Evolutionary conservation across 208 protist genomes (phyloP).

Genomic region (Naegleria fowleri): DNA sequence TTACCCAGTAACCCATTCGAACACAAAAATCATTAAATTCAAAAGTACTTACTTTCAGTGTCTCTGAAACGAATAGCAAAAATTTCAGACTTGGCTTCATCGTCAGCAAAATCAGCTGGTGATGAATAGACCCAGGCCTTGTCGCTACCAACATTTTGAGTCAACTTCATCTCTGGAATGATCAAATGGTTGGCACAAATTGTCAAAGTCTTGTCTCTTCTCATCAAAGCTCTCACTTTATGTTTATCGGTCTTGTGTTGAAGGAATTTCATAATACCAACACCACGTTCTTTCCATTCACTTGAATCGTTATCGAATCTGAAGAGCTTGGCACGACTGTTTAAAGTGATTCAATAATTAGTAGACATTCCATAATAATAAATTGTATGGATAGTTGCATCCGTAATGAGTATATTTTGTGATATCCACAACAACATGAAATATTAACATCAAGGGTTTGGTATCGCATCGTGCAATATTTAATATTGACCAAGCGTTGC

Average conservation of each 20-base stretch:
- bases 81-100: slow-evolving; percentile 38
- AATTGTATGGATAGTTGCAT: neutral
- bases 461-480: no score
- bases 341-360: slow-evolving; percentile 13
- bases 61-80: slow-evolving; percentile 31
- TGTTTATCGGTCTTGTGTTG: slow-evolving; percentile 53
- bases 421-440: no score
- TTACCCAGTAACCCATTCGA: no score
- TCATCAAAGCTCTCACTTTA: slow-evolving; percentile 70
- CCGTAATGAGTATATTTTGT: no score
- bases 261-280: slow-evolving; percentile 64
- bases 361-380: neutral
- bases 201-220: slow-evolving; percentile 75
- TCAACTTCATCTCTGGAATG: slow-evolving; percentile 42
- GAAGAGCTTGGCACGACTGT: slow-evolving; percentile 63
- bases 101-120: slow-evolving; percentile 45
- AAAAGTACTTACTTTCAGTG: neutral
- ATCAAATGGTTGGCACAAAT: slow-evolving; percentile 73
- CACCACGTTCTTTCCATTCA: slow-evolving; percentile 76
- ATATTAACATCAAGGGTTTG: no score
- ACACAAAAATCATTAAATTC: no score
- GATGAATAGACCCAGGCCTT: slow-evolving; percentile 57
- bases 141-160: slow-evolving; percentile 47
- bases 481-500: no score
- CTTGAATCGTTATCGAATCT: slow-evolving; percentile 53